Evolutionary conservation across 129 eudicot species (phyloP).

Genomic region (Arctium minus): DNA sequence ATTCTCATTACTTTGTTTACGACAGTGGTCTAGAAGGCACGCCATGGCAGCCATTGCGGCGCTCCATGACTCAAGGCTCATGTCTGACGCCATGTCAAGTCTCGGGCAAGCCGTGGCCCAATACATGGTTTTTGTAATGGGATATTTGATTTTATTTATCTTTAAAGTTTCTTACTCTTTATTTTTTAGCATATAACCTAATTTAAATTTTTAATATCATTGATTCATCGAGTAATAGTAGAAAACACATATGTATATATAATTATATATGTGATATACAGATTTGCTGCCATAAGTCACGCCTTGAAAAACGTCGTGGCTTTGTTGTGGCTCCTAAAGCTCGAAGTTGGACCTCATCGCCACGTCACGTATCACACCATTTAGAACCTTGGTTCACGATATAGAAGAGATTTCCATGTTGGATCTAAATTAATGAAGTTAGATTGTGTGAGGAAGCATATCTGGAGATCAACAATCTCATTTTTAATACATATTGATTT

Average conservation of each 20-base stretch:
- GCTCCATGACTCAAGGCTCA: background rate
- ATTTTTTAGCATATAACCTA: background rate
- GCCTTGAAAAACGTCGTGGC: background rate
- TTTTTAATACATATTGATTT: background rate
- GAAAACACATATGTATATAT: background rate
- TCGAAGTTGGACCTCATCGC: background rate
- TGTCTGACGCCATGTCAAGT: background rate
- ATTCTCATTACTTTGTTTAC: background rate
- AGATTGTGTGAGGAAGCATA: background rate
- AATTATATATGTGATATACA: background rate
- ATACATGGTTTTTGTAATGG: background rate
- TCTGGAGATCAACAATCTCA: background rate
- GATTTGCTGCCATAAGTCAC: background rate
- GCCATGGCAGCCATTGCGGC: background rate
- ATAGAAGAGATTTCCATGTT: background rate
- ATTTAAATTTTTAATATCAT: too few species aligned
- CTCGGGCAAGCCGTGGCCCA: background rate
- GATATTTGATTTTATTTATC: background rate
- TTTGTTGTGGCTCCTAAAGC: background rate
- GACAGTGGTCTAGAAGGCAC: background rate
- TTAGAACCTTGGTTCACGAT: background rate
- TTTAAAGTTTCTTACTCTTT: background rate
- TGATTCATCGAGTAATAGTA: background rate
- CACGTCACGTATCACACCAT: background rate
- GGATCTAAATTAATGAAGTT: background rate